Base-by-base conservation (phyloP, 257 asterid genomes). In the Anisodus acutangulus region DNA sequence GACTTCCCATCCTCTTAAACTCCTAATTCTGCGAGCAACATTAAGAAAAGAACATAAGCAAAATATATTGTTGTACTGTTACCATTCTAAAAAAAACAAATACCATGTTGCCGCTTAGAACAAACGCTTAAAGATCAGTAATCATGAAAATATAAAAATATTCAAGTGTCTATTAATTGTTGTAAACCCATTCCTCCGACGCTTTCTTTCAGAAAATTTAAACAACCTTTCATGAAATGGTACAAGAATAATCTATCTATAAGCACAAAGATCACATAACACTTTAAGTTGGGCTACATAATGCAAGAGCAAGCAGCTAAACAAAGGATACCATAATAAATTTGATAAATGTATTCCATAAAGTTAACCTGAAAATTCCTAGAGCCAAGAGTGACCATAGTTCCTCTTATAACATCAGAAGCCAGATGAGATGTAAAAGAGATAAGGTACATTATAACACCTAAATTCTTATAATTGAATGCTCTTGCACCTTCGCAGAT, bases 401-500 rank as follows among this genome's bases (percentile, higher is more conserved):
- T 47, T 76, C 62, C 81, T 79, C 37, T 72, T 87, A 69, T 71
- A 8, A 62, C 78, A 78, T 55, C 80, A 81, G 82, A 83, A 37
- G 67, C 85, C 70, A 72, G 83, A 82, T 41, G 69, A 58, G 54
- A 82, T 39, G 84, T 76, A 51, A 51, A 76, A 51, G 63, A 26
- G 62, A 83, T 22, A 26, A 66, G 19, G 19, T 72, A 47, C 45
- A 39, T 26, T 15, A 82, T 31, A 15, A 82, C 54, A 82, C 67
- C 43, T 19, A 31, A 64, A 58, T 85, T 70, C 94, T 91, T 97
- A 97, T 98, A 83, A 87, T 83, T 80, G 91, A 88, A 87, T 84
- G 94, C 58, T 97, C 99, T 84, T 89, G 97, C 60, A 89, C 85
- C 93, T 93, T 97, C 58, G 94, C 83, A 84, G 98, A 90, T 79